Percentiles rank a stretch among this genome's conserved stretches.
phyloP scores from a whole-genome alignment of 2,329 filamentous ascomycete species.

The Cladosporium oxysporum region DNA sequence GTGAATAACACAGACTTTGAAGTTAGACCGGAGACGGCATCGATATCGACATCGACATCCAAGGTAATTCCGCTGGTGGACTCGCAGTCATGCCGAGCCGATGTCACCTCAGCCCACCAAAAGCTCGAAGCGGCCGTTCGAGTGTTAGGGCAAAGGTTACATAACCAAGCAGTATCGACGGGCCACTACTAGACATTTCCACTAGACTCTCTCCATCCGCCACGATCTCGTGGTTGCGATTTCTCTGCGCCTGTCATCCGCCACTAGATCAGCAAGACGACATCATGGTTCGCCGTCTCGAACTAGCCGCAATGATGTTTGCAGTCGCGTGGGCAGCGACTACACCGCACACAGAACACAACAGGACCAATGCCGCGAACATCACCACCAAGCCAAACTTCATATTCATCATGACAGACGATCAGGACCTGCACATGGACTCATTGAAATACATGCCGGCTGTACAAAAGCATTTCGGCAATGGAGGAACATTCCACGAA shows the following conservation, averaged over 20 bases:
- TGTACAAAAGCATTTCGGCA: conserved; percentile 35
- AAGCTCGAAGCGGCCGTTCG: not conserved
- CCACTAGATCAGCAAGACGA: not conserved
- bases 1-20: too few species aligned
- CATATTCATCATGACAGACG: conserved; percentile 68
- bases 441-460: conserved; percentile 63
- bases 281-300: not conserved
- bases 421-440: conserved; percentile 64
- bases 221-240: not conserved
- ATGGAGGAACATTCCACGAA: conserved; percentile 48
- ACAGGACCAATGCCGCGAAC: not conserved
- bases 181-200: not conserved
- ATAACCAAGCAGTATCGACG: not conserved
- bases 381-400: conserved; percentile 51
- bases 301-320: not conserved
- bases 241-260: not conserved
- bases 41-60: not conserved
- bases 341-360: not conserved
- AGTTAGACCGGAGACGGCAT: not conserved
- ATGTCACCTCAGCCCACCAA: not conserved
- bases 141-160: not conserved
- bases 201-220: not conserved
- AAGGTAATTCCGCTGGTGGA: not conserved
- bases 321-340: not conserved
- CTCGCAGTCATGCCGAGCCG: not conserved